Percentiles rank a stretch among this genome's conserved stretches.
Evolutionary conservation across 2,329 filamentous ascomycete species (phyloP).

Genomic region (Alternaria longipes): DNA sequence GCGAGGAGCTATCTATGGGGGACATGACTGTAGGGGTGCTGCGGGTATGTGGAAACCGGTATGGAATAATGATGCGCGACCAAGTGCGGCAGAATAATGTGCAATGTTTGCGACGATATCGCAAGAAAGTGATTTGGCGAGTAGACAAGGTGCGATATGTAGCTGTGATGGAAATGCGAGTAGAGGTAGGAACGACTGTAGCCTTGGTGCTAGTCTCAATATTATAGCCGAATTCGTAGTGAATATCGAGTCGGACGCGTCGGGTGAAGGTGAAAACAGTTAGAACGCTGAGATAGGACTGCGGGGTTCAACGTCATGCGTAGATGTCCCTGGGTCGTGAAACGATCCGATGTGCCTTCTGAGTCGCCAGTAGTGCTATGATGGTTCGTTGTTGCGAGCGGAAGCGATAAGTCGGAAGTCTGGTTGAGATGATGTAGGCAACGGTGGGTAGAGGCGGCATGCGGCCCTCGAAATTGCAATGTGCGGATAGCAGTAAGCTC

Average conservation of each 20-base stretch:
- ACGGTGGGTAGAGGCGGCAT: background rate
- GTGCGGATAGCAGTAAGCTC: background rate
- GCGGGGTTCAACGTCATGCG: too few species aligned
- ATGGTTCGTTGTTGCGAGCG: background rate
- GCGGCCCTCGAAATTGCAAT: background rate
- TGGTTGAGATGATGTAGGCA: background rate
- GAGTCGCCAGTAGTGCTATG: background rate
- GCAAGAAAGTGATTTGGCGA: background rate
- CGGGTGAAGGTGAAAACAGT: background rate
- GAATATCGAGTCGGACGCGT: background rate
- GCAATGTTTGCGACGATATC: background rate
- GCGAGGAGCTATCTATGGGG: background rate
- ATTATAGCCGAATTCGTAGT: background rate
- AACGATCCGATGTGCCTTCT: background rate
- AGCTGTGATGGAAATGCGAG: background rate
- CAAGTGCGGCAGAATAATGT: background rate
- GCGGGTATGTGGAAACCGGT: background rate
- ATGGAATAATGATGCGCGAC: background rate
- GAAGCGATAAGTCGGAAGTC: background rate
- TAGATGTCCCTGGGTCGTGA: background rate
- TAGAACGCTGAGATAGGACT: background rate
- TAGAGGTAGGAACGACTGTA: background rate
- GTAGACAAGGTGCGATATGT: background rate
- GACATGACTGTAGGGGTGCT: background rate
- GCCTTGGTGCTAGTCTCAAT: background rate